phyloP scores from a whole-genome alignment of 2,329 filamentous ascomycete genomes.

The Talaromyces sp. region DNA sequence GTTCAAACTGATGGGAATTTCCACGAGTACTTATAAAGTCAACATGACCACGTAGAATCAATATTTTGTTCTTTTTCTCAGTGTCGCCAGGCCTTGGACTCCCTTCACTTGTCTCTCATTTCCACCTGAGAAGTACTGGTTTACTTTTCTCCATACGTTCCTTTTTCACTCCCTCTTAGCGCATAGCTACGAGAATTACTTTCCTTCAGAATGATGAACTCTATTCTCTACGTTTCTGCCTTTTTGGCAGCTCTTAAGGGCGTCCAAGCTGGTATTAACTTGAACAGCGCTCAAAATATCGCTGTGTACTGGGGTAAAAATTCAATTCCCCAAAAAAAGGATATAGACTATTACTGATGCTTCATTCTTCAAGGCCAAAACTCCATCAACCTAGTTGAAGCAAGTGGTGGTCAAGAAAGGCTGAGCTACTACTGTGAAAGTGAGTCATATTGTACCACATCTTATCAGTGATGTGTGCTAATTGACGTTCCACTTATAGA shows the following conservation, averaged over 20 bases:
- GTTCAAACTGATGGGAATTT: neutral
- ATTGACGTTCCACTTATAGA: neutral
- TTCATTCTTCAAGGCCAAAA: slow-evolving; percentile 49
- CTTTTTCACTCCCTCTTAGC: neutral
- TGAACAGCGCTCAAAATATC: slow-evolving; percentile 51
- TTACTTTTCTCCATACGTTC: slow-evolving; percentile 11
- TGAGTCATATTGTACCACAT: neutral
- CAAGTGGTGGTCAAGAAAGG: slow-evolving; percentile 50
- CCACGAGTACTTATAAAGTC: slow-evolving; percentile 2
- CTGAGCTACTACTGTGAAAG: slow-evolving; percentile 57
- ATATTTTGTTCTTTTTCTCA: neutral
- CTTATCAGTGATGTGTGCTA: neutral
- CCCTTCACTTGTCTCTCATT: neutral
- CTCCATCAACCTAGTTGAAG: slow-evolving; percentile 49
- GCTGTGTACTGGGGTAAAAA: slow-evolving; percentile 61
- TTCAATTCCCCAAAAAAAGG: neutral
- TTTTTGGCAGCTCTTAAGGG: slow-evolving; percentile 24
- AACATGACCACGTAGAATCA: neutral
- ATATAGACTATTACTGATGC: neutral
- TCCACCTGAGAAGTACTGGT: slow-evolving; percentile 8
- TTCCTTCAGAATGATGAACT: slow-evolving; percentile 14
- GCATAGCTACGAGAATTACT: neutral
- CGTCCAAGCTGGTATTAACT: slow-evolving; percentile 42
- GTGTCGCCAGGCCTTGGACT: neutral
- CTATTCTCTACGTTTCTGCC: slow-evolving; percentile 9